Evolutionary conservation across 1,284 basidiomycete genomes (phyloP).

Genomic region (Cryptococcus sp.): DNA sequence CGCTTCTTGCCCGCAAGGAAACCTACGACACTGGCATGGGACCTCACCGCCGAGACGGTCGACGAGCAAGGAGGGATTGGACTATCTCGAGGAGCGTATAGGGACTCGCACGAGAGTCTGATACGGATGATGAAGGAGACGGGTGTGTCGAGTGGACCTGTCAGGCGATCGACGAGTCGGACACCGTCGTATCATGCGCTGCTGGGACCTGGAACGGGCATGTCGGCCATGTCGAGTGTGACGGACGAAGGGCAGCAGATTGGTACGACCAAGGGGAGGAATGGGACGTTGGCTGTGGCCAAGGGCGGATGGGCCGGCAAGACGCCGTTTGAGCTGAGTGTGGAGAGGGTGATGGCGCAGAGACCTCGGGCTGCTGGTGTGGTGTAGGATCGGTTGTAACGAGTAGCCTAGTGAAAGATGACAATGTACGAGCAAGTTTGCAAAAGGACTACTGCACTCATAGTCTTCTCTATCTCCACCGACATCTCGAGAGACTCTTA

Average conservation of each 20-base stretch:
- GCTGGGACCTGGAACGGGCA: not conserved
- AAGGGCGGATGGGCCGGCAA: constrained; percentile 27
- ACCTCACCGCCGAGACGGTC: constrained; percentile 21
- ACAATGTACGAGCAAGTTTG: no score
- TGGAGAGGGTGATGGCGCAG: constrained; percentile 35
- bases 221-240: not conserved
- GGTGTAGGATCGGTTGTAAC: no score
- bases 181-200: not conserved
- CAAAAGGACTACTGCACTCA: no score
- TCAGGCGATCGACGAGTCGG: not conserved
- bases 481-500: no score
- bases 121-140: constrained; percentile 28
- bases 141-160: not conserved
- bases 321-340: constrained; percentile 39
- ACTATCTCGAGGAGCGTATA: constrained; percentile 38
- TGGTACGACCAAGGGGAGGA: constrained; percentile 10
- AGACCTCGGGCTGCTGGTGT: constrained; percentile 14
- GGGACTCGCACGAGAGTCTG: constrained; percentile 37
- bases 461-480: no score
- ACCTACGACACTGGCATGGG: constrained; percentile 14
- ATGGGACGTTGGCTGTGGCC: constrained; percentile 12
- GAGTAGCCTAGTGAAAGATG: no score
- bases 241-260: constrained; percentile 6
- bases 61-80: constrained; percentile 18
- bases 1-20: constrained; percentile 23